Evolutionary conservation across 208 protist species (phyloP).

Genomic region (Leishmania turanica): DNA sequence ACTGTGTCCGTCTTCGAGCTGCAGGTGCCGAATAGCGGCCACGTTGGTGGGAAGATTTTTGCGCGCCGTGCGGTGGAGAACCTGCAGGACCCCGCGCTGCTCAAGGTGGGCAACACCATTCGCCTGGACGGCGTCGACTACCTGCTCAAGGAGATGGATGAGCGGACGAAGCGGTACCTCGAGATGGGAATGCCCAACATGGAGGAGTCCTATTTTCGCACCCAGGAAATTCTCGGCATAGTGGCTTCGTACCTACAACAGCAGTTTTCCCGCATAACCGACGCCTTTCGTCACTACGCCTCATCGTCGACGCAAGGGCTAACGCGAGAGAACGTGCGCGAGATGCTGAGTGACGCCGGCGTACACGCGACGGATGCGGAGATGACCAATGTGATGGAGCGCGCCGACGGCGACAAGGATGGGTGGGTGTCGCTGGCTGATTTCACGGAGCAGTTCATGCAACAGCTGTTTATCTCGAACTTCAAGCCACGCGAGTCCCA

Average conservation of each 20-base stretch:
- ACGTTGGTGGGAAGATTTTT: conserved; percentile 93
- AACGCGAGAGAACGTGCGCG: conserved; percentile 54
- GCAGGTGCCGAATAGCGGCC: conserved; percentile 90
- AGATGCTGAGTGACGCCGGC: conserved; percentile 64
- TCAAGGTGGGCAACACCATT: conserved; percentile 78
- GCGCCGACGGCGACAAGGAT: conserved; percentile 77
- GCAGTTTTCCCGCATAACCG: conserved; percentile 64
- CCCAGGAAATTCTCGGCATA: conserved; percentile 63
- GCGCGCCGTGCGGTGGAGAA: conserved; percentile 79
- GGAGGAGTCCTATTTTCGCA: conserved; percentile 75
- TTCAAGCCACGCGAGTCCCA: conserved; percentile 52
- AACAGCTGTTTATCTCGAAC: conserved; percentile 81
- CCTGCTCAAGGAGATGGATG: conserved; percentile 72
- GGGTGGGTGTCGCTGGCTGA: conserved; percentile 80
- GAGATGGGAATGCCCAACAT: conserved; percentile 73
- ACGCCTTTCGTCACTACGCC: conserved; percentile 83
- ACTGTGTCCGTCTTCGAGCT: conserved; percentile 95
- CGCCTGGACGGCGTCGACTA: conserved; percentile 68
- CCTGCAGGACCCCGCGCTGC: conserved; percentile 51
- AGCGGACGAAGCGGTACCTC: conserved; percentile 73
- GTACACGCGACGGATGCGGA: conserved; percentile 43
- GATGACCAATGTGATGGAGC: conserved; percentile 62
- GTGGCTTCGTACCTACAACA: conserved; percentile 65
- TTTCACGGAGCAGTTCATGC: conserved; percentile 80
- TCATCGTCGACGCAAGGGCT: conserved; percentile 61